These are phyloP conservation scores for Fusarium sp. DNA, from an alignment of 2,329 filamentous ascomycete species.

Conservation along the genomic window DNA sequence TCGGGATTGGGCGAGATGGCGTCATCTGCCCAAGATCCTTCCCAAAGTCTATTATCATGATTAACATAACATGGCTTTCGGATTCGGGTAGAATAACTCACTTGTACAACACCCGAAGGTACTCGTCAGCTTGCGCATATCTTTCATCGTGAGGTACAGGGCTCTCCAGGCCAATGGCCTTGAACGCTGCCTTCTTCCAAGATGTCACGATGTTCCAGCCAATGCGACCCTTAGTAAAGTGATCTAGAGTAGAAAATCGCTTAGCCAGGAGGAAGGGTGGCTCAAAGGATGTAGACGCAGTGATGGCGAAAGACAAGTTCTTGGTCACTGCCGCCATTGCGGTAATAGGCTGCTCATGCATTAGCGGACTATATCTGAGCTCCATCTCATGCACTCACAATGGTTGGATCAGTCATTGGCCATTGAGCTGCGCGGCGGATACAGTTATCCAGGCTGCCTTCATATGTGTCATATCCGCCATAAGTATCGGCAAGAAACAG, in stretches of 20 bases:
- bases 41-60: constrained; percentile 61
- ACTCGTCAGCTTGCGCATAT: constrained; percentile 75
- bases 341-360: constrained; percentile 66
- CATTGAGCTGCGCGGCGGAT: constrained; percentile 75
- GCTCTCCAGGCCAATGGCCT: constrained; percentile 72
- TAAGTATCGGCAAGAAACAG: constrained; percentile 78
- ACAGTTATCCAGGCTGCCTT: constrained; percentile 72
- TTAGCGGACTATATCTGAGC: background rate
- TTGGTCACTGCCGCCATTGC: constrained; percentile 79
- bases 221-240: constrained; percentile 73
- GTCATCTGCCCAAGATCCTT: constrained; percentile 71
- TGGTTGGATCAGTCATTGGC: constrained; percentile 76
- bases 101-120: constrained; percentile 75
- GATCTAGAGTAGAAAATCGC: constrained; percentile 74
- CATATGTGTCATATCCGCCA: constrained; percentile 75
- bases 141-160: constrained; percentile 74
- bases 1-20: constrained; percentile 69
- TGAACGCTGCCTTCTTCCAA: constrained; percentile 70
- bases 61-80: background rate
- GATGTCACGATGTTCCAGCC: constrained; percentile 78
- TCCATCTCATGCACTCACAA: constrained; percentile 59
- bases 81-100: constrained; percentile 46
- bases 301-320: constrained; percentile 75
- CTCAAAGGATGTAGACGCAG: constrained; percentile 75
- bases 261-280: constrained; percentile 75